Evolutionary conservation across 2,329 filamentous ascomycete species (phyloP).

Genomic region (Magnaporthales sp.): DNA sequence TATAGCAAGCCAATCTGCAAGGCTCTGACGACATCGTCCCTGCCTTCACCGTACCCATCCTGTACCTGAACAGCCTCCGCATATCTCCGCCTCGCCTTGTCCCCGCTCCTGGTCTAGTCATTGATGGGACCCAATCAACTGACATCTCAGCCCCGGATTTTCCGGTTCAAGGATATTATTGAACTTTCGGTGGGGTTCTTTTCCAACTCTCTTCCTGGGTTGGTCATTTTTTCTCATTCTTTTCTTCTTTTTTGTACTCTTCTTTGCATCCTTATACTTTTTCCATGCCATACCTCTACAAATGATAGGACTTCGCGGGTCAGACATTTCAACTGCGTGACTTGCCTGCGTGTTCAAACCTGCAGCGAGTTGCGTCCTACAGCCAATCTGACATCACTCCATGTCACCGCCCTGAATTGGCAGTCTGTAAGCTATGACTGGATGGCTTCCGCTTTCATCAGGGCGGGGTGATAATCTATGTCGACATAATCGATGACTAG

Average conservation of each 20-base stretch:
- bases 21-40: background rate
- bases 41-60: background rate
- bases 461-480: background rate
- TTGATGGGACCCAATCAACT: background rate
- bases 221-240: background rate
- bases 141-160: background rate
- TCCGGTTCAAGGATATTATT: background rate
- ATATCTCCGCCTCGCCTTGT: background rate
- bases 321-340: background rate
- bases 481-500: background rate
- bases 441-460: background rate
- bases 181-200: background rate
- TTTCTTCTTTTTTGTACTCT: background rate
- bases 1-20: background rate
- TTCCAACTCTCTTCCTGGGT: background rate
- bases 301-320: background rate
- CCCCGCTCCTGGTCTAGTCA: background rate
- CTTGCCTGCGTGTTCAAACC: background rate
- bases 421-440: background rate
- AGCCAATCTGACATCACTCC: background rate
- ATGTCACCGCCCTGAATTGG: background rate
- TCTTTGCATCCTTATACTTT: background rate
- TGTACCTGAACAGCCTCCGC: background rate
- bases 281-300: background rate
- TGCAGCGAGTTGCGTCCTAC: background rate